Evolutionary conservation across 345 rosid species (phyloP), one percentile per base, ranked within the genome.

Genomic region (Combretum micranthum): DNA sequence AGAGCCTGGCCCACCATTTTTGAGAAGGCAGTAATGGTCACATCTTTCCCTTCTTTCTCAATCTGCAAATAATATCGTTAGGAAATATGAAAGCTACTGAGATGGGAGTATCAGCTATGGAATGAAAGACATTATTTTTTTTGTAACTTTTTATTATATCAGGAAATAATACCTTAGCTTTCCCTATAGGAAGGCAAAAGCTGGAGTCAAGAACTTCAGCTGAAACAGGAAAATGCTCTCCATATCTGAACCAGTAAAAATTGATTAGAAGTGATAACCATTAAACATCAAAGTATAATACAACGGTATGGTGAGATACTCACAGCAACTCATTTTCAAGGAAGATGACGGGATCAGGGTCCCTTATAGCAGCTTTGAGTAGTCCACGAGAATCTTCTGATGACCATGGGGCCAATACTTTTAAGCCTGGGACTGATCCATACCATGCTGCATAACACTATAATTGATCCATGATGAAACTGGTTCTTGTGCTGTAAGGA

Each of bases 391-490:
- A 84, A 77, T 92, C 98, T 77, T 92, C 98, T 11, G 95, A 83
- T 55, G 81, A 84, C 64, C 86, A 92, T 21, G 96, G 97, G 60
- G 80, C 19, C 20, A 88, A 73, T 13, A 92, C 98, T 73, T 92
- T 88, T 69, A 91, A 72, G 20, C 98, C 98, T 47, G 98, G 96
- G 56, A 78, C 75, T 51, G 92, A 70, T 56, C 75, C 86, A 57
- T 72, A 91, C 98, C 98, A 91, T 45, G 93, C 66, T 16, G 96
- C 96, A 80, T 75, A 91, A 64, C 98, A 88, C 98, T 91, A 58
- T 63, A 82, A 44, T 20, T 13, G 39, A 48, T 14, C 20, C 37
- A 25, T 20, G 52, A 20, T 16, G 42, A 58, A 32, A 44, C 15
- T 32, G 20, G 39, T 32, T 32, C 39, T 32, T 4, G 9, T 7